These are phyloP conservation scores for Geopyxis carbonaria DNA, from an alignment of 495 filamentous ascomycete genomes.

Conservation along the genomic window DNA sequence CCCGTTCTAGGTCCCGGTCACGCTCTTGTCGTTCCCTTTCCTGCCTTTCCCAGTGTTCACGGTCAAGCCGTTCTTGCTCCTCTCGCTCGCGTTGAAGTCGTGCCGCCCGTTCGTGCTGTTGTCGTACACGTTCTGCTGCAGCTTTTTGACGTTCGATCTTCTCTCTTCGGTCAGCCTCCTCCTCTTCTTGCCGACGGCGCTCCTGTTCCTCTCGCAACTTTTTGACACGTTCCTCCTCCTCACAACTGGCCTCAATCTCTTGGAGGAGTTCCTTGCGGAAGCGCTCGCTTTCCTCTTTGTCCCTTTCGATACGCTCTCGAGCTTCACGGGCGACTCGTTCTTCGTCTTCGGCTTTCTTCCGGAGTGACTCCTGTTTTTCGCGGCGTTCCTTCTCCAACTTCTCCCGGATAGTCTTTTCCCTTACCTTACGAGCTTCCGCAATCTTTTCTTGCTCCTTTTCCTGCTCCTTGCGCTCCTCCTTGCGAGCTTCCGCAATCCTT, in stretches of 20 bases:
- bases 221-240: conserved; percentile 9
- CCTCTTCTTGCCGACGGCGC: background rate
- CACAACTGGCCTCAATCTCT: conserved; percentile 18
- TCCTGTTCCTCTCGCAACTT: conserved; percentile 1
- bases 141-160: background rate
- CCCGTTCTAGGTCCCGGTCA: conserved; percentile 2
- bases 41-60: conserved; percentile 11
- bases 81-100: conserved; percentile 14
- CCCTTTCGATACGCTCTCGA: conserved; percentile 14
- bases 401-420: conserved; percentile 18
- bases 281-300: conserved; percentile 22
- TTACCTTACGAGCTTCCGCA: conserved; percentile 2
- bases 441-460: background rate
- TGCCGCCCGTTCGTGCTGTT: conserved; percentile 2
- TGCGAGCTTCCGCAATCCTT: background rate
- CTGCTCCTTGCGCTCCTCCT: conserved; percentile 3
- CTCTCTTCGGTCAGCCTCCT: conserved; percentile 1
- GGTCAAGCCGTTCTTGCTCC: conserved; percentile 15
- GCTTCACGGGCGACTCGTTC: conserved; percentile 17
- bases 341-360: conserved; percentile 8
- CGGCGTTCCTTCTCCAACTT: conserved; percentile 19
- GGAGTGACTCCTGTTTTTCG: conserved; percentile 17
- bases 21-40: conserved; percentile 6
- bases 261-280: conserved; percentile 21
- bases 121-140: conserved; percentile 1